Evolutionary conservation across 148 eudicot species (phyloP).

Genomic region (Cornus controversa): DNA sequence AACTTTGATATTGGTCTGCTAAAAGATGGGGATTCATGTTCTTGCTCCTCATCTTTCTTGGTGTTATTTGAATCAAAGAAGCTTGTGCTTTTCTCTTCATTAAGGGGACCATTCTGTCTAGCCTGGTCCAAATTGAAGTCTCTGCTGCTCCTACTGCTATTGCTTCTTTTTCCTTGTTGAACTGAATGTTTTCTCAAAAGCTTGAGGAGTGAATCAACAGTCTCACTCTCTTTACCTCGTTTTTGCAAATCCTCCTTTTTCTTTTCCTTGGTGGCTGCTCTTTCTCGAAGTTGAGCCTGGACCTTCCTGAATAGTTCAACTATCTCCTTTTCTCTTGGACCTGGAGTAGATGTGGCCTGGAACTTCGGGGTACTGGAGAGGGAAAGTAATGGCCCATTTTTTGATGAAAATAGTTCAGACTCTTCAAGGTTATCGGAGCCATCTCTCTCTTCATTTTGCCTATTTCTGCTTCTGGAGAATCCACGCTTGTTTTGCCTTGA

Average conservation of each 20-base stretch:
- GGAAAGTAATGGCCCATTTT: constrained; percentile 70
- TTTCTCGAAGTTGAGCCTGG: constrained; percentile 79
- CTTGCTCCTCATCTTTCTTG: constrained; percentile 42
- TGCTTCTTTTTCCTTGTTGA: constrained; percentile 61
- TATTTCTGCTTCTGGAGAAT: constrained; percentile 61
- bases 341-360: constrained; percentile 71
- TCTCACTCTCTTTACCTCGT: constrained; percentile 64
- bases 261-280: constrained; percentile 65
- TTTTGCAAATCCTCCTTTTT: constrained; percentile 57
- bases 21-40: constrained; percentile 35
- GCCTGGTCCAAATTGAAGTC: constrained; percentile 48
- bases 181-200: constrained; percentile 76
- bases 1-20: constrained; percentile 70
- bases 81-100: constrained; percentile 42
- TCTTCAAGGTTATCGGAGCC: constrained; percentile 62
- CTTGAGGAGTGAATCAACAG: constrained; percentile 77
- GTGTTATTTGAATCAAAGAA: constrained; percentile 26
- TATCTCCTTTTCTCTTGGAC: constrained; percentile 78
- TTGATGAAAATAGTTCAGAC: constrained; percentile 60
- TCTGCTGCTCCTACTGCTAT: constrained; percentile 25
- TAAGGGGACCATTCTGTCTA: constrained; percentile 24
- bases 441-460: constrained; percentile 68
- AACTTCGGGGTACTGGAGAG: constrained; percentile 39
- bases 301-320: constrained; percentile 78
- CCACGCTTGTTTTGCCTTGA: constrained; percentile 66